phyloP scores from a whole-genome alignment of 2,329 filamentous ascomycete genomes.

The Aspergillus latus region DNA sequence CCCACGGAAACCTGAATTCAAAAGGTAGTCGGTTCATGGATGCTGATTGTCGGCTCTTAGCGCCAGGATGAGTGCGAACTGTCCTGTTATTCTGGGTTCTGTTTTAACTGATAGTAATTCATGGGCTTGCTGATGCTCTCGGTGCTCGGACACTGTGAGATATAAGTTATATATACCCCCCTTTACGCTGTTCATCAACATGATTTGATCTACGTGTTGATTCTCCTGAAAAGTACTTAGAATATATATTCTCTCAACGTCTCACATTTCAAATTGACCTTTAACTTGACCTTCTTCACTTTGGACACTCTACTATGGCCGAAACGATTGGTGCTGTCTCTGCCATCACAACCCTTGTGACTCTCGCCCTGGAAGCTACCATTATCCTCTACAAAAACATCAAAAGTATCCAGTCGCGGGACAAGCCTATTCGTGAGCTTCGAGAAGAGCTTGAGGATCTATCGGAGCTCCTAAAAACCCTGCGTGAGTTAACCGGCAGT shows the following conservation, averaged over 20 bases:
- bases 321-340: background rate
- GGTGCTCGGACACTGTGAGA: too few relatives aligned
- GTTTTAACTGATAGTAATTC: too few relatives aligned
- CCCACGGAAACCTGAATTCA: too few relatives aligned
- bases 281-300: too few relatives aligned
- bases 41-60: too few relatives aligned
- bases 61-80: too few relatives aligned
- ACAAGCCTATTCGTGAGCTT: background rate
- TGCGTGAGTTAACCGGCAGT: background rate
- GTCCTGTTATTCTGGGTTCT: too few relatives aligned
- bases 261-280: too few relatives aligned
- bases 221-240: background rate
- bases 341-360: background rate
- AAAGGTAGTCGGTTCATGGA: too few relatives aligned
- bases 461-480: background rate
- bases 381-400: background rate
- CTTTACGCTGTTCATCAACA: background rate
- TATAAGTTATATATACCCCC: too few relatives aligned
- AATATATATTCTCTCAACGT: too few relatives aligned
- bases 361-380: background rate
- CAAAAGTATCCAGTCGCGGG: background rate
- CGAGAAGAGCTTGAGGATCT: background rate
- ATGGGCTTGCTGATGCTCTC: too few relatives aligned
- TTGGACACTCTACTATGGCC: background rate
- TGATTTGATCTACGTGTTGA: background rate